A percentile compares a stretch with the other conserved stretches of the same genome.
phyloP scores from a whole-genome alignment of 2,329 filamentous ascomycete species.

The Venturia effusa region DNA sequence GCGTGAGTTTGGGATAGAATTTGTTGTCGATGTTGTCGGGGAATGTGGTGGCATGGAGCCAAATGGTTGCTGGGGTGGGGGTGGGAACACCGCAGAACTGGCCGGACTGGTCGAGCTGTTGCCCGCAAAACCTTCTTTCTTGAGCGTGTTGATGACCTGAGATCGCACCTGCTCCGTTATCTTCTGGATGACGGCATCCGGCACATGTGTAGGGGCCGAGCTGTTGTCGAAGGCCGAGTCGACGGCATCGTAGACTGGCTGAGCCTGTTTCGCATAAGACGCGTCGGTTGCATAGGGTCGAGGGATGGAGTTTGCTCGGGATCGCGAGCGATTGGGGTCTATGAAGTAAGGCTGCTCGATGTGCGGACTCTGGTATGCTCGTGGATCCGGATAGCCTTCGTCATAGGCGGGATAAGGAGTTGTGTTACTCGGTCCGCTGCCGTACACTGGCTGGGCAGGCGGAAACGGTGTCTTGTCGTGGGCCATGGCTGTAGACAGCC shows the following conservation, averaged over 20 bases:
- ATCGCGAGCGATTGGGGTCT: slow-evolving; percentile 46
- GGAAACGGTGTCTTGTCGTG: background rate
- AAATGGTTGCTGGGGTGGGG: background rate
- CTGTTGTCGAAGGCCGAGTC: slow-evolving; percentile 44
- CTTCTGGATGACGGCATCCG: slow-evolving; percentile 50
- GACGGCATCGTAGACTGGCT: slow-evolving; percentile 39
- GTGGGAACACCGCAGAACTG: slow-evolving; percentile 23
- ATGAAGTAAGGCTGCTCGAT: slow-evolving; percentile 54
- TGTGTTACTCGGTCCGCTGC: slow-evolving; percentile 1
- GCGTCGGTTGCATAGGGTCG: background rate
- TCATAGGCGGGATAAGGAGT: background rate
- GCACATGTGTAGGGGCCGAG: slow-evolving; percentile 38
- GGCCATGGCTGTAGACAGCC: slow-evolving; percentile 1
- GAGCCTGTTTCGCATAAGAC: background rate
- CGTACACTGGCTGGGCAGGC: background rate
- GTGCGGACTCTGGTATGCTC: background rate
- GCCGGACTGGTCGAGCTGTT: too few relatives aligned
- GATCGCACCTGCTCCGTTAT: slow-evolving; percentile 48
- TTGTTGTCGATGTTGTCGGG: slow-evolving; percentile 33
- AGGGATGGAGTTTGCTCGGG: background rate
- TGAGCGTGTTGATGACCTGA: slow-evolving; percentile 35
- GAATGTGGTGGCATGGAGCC: slow-evolving; percentile 28
- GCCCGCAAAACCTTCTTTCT: slow-evolving; percentile 16
- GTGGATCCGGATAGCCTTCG: slow-evolving; percentile 2
- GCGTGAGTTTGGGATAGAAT: slow-evolving; percentile 25